Conservation (phyloP, 2,329 filamentous ascomycete genomes). For the Penicillium digitatum region DNA sequence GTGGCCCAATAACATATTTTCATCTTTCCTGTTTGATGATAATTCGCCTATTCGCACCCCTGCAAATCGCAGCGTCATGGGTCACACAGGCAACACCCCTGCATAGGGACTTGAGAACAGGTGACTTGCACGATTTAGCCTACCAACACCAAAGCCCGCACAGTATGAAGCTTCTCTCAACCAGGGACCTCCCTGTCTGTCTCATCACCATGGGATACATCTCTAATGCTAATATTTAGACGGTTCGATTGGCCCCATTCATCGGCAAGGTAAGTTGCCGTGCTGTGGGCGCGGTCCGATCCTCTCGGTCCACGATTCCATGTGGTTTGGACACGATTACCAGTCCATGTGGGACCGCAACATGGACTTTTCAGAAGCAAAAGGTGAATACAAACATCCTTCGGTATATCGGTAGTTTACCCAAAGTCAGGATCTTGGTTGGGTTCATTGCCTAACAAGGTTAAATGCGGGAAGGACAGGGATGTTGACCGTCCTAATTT, state of each 20-base stretch:
- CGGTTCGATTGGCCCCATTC: background rate
- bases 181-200: background rate
- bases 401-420: background rate
- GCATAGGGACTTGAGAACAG: background rate
- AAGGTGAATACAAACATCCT: background rate
- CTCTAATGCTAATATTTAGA: background rate
- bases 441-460: background rate
- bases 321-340: background rate
- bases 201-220: background rate
- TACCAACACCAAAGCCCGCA: background rate
- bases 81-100: background rate
- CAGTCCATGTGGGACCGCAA: background rate
- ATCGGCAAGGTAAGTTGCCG: background rate
- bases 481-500: background rate
- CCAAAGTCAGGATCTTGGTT: background rate
- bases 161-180: background rate
- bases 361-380: background rate
- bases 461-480: constrained; percentile 1
- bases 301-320: constrained; percentile 2
- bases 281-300: background rate
- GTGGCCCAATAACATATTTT: background rate
- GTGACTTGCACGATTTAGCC: background rate
- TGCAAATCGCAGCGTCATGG: background rate
- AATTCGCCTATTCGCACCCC: background rate
- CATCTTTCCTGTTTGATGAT: background rate